phyloP scores from a whole-genome alignment of 805 yeast genomes.

The Candida jianshihensis region DNA sequence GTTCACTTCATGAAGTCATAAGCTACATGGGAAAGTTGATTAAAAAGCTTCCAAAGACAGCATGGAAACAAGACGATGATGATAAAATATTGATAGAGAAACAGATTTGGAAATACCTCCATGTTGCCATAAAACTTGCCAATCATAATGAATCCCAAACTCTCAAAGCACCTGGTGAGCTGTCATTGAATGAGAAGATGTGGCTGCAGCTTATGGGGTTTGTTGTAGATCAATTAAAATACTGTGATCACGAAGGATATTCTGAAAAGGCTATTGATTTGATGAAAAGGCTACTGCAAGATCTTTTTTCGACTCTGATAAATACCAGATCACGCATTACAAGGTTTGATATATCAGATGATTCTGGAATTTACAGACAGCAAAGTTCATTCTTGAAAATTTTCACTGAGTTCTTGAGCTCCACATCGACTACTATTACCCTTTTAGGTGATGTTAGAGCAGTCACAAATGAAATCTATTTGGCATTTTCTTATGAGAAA shows the following conservation, averaged over 20 bases:
- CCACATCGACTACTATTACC: conserved; percentile 39
- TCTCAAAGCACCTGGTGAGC: conserved; percentile 2
- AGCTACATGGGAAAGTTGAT: conserved; percentile 8
- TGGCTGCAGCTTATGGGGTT: conserved; percentile 35
- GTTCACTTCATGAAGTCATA: conserved; percentile 19
- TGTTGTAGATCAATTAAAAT: conserved; percentile 28
- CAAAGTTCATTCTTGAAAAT: conserved; percentile 43
- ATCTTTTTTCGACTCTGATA: conserved; percentile 33
- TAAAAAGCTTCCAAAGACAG: conserved; percentile 8
- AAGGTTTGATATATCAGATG: conserved; percentile 10
- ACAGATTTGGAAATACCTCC: conserved; percentile 29
- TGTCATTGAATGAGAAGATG: conserved; percentile 28
- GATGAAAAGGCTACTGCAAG: conserved; percentile 34
- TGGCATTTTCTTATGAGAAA: conserved; percentile 59
- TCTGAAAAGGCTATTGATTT: conserved; percentile 23
- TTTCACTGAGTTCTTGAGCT: conserved; percentile 45
- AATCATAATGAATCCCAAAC: conserved; percentile 11
- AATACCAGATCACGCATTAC: conserved; percentile 23
- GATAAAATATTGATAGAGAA: conserved; percentile 17
- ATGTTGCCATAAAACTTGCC: conserved; percentile 28
- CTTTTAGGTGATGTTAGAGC: conserved; percentile 53
- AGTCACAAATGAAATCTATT: conserved; percentile 54
- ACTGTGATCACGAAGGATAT: conserved; percentile 16
- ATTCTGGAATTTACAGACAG: conserved; percentile 12
- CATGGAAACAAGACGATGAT: conserved; percentile 8